A percentile compares a stretch with the other conserved stretches of the same genome.
These are phyloP conservation scores for Dunaliella sp. DNA, from an alignment of 139 green algal genomes.

Conservation along the genomic window DNA sequence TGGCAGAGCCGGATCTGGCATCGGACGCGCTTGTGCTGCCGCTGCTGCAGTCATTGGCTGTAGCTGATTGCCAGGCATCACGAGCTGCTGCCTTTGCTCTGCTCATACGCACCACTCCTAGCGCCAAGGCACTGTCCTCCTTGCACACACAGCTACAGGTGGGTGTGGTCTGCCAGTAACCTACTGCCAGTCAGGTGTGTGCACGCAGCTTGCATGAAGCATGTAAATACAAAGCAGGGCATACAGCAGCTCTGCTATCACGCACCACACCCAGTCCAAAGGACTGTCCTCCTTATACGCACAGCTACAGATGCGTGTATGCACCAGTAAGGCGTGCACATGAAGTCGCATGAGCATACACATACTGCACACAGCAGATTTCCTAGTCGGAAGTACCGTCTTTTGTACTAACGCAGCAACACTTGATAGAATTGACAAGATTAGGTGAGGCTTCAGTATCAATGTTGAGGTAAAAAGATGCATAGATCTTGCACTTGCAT, in stretches of 20 bases:
- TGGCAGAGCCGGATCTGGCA: background rate
- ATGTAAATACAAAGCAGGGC: too few relatives aligned
- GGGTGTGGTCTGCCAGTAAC: too few relatives aligned
- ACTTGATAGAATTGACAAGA: too few relatives aligned
- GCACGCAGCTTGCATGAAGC: too few relatives aligned
- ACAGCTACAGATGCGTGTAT: background rate
- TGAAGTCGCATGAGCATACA: too few relatives aligned
- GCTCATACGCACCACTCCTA: background rate
- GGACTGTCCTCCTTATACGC: background rate
- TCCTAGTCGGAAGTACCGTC: background rate
- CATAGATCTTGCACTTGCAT: too few relatives aligned
- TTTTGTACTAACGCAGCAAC: too few relatives aligned
- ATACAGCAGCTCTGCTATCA: background rate
- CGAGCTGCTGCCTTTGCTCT: background rate
- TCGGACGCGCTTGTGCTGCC: conserved; percentile 9
- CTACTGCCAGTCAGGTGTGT: too few relatives aligned
- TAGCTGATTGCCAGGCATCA: background rate
- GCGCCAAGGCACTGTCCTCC: background rate
- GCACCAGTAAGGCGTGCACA: too few relatives aligned
- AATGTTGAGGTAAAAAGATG: too few relatives aligned
- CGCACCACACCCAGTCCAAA: background rate
- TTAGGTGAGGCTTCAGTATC: too few relatives aligned
- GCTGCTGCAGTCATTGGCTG: background rate
- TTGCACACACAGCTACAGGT: background rate
- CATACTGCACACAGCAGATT: too few relatives aligned